phyloP scores from a whole-genome alignment of 2,329 filamentous ascomycete species.

The Ophiostoma perfectum region DNA sequence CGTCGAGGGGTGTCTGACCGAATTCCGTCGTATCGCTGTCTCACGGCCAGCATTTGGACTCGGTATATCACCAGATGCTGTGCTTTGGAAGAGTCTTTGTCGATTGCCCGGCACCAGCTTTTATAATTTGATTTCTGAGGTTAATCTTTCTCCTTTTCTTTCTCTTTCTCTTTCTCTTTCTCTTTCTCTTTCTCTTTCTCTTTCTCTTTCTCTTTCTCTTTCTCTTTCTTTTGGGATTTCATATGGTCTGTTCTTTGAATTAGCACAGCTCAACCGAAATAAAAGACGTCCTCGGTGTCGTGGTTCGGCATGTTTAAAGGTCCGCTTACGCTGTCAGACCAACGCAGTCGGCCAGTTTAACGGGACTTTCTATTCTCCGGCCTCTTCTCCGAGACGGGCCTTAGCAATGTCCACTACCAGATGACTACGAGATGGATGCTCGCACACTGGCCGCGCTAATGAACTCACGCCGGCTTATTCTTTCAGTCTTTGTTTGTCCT shows the following conservation, averaged over 20 bases:
- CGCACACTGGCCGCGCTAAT: background rate
- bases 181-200: too few relatives aligned
- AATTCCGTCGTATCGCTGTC: background rate
- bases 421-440: background rate
- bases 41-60: background rate
- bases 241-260: too few relatives aligned
- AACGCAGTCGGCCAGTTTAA: background rate
- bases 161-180: too few relatives aligned
- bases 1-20: background rate
- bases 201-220: too few relatives aligned
- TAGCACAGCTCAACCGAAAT: too few relatives aligned
- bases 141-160: too few relatives aligned
- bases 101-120: background rate
- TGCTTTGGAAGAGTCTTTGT: background rate
- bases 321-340: background rate
- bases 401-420: background rate
- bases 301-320: background rate
- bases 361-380: constrained; percentile 1
- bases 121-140: too few relatives aligned
- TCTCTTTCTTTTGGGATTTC: too few relatives aligned
- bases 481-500: too few relatives aligned
- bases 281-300: too few relatives aligned
- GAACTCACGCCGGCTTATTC: background rate
- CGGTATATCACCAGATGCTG: background rate
- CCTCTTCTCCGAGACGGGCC: background rate